Evolutionary conservation across 2,329 filamentous ascomycete species (phyloP).

Genomic region (Aspergillus glaucus): DNA sequence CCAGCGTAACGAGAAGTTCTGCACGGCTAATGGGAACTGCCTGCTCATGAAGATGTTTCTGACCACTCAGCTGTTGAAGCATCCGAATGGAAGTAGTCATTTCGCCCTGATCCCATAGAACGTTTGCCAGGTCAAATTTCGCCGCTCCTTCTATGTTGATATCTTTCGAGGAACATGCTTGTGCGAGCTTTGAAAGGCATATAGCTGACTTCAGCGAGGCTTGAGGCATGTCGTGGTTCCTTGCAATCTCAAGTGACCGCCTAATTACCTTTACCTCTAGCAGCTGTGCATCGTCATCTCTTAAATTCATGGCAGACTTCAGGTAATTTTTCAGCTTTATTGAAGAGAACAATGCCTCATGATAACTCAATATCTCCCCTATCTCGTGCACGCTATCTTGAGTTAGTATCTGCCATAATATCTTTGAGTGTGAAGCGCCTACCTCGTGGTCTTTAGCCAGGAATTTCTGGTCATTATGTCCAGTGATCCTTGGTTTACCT

Average conservation of each 20-base stretch:
- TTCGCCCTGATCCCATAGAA: slow-evolving; percentile 91
- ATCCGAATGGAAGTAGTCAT: slow-evolving; percentile 82
- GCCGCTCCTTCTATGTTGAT: slow-evolving; percentile 71
- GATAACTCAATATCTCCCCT: slow-evolving; percentile 71
- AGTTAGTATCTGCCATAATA: slow-evolving; percentile 9
- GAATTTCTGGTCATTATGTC: slow-evolving; percentile 59
- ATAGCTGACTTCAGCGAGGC: slow-evolving; percentile 83
- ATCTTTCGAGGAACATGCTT: slow-evolving; percentile 61
- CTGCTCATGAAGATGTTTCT: slow-evolving; percentile 59
- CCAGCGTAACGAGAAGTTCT: slow-evolving; percentile 76
- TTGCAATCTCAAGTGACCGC: slow-evolving; percentile 66
- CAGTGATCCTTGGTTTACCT: slow-evolving; percentile 57
- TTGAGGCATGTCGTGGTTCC: slow-evolving; percentile 74
- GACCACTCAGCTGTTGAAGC: slow-evolving; percentile 65
- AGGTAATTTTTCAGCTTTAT: slow-evolving; percentile 65
- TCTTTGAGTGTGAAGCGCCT: slow-evolving; percentile 28
- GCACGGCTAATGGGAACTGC: slow-evolving; percentile 66
- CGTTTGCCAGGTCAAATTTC: slow-evolving; percentile 76
- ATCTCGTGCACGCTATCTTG: slow-evolving; percentile 53
- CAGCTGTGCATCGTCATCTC: slow-evolving; percentile 58
- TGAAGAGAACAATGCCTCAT: slow-evolving; percentile 75
- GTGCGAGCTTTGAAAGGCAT: slow-evolving; percentile 70
- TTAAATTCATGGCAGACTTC: slow-evolving; percentile 55
- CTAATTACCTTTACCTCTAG: slow-evolving; percentile 73
- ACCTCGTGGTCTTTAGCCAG: slow-evolving; percentile 83